Evolutionary conservation across 768 basidiomycete genomes (phyloP), one percentile per base, ranked within the genome.

Genomic region (Imleria badia): DNA sequence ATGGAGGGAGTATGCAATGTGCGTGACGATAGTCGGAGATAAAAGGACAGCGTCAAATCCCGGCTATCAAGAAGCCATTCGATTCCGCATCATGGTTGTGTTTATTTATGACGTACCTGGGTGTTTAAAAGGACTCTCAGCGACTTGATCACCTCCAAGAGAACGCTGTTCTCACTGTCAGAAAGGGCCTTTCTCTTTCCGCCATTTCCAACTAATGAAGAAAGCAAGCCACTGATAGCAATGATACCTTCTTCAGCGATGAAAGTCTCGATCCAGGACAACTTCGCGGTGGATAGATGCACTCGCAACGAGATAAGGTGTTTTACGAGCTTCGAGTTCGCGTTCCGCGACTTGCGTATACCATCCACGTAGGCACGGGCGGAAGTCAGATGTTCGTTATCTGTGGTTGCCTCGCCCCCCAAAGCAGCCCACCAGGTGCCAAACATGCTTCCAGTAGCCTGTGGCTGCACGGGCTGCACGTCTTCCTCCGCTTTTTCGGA

Each of bases 71-170:
- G 41, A 52, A 31, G 23, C 41, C 6, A 5, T 48, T 61, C 26
- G 26, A 30, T 31, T 40, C n/a, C n/a, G 12, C 8, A 8, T 35
- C 11, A 29, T 10, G 26, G 15, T 35, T n/a, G 15, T 47, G 12
- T 39, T n/a, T 12, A 29, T n/a, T 20, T 42, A 42, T 23, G 55
- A 60, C 67, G 36, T 63, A 92, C 94, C 72, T 89, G 84, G 1
- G 88, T 95, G 63, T 97, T 97, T 58, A 94, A 74, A 17, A 98
- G 71, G 0, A 88, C 87, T 38, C 93, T 77, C 22, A 97, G 71
- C 66, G 91, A 94, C 65, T 86, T 90, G 59, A 92, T 77, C 22
- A 86, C 69, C 66, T 96, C 93, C 30, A 87, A 63, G 26, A 94
- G 73, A 2, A 87, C 82, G 3, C 78, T 81, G 13, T 78, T 81